Evolutionary conservation across 148 eudicot genomes (phyloP).

Genomic region (Amaranthus hypochondriacus): DNA sequence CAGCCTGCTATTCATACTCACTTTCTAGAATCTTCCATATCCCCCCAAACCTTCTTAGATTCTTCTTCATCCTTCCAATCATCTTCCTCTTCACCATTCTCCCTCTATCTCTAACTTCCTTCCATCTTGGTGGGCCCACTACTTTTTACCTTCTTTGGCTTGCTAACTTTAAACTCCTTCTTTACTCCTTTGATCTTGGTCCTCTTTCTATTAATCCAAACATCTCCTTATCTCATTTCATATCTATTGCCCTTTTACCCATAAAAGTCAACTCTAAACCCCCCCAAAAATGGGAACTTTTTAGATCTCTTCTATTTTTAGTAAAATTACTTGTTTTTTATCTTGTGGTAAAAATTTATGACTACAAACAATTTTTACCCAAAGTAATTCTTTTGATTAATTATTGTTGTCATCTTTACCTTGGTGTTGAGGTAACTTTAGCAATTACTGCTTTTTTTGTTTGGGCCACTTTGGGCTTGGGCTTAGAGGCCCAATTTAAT

Average conservation of each 20-base stretch:
- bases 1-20: constrained; percentile 29
- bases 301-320: constrained; percentile 5
- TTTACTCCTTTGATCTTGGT: constrained; percentile 39
- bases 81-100: constrained; percentile 41
- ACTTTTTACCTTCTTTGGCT: constrained; percentile 54
- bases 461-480: constrained; percentile 35
- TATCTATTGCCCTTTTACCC: constrained; percentile 43
- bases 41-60: constrained; percentile 30
- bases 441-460: constrained; percentile 31
- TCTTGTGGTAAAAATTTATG: constrained; percentile 23
- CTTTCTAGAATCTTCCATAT: constrained; percentile 19
- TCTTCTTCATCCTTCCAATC: constrained; percentile 40
- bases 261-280: constrained; percentile 30
- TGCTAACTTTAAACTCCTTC: constrained; percentile 50
- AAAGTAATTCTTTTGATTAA: constrained; percentile 14
- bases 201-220: constrained; percentile 30
- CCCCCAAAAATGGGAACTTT: neutral
- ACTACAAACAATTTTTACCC: constrained; percentile 21
- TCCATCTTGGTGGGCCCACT: constrained; percentile 31
- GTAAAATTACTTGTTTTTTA: constrained; percentile 29
- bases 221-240: constrained; percentile 38
- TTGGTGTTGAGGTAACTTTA: constrained; percentile 34
- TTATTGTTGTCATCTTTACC: constrained; percentile 42
- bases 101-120: constrained; percentile 34
- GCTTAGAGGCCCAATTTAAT: constrained; percentile 44